Evolutionary conservation across 2,329 filamentous ascomycete genomes (phyloP).

Genomic region (Hypoxylon sp.): DNA sequence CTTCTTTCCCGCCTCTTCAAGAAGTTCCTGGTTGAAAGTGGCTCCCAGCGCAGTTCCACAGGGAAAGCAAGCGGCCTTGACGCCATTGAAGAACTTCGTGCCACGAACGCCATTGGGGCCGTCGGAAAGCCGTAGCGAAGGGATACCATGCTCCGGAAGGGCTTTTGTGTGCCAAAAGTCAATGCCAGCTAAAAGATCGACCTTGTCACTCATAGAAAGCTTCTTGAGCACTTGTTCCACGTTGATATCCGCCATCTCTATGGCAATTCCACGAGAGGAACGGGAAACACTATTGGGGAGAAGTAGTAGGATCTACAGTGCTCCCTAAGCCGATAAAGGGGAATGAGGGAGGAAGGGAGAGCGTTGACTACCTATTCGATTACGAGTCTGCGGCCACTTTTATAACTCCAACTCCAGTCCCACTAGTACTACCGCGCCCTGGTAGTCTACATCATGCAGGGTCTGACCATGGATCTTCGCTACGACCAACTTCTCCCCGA

Average conservation of each 20-base stretch:
- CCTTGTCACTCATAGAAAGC: constrained; percentile 65
- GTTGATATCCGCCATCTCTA: constrained; percentile 63
- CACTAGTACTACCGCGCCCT: constrained; percentile 28
- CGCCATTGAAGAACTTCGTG: constrained; percentile 75
- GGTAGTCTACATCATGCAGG: constrained; percentile 24
- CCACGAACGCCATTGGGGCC: constrained; percentile 78
- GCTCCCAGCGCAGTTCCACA: constrained; percentile 69
- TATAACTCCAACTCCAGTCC: constrained; percentile 27
- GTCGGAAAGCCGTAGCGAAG: constrained; percentile 74
- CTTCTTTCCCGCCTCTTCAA: constrained; percentile 63
- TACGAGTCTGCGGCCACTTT: constrained; percentile 21
- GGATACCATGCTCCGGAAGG: constrained; percentile 70
- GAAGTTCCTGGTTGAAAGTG: constrained; percentile 67
- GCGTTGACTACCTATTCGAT: constrained; percentile 4
- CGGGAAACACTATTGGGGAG: background rate
- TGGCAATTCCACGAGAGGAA: background rate
- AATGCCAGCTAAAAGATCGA: constrained; percentile 66
- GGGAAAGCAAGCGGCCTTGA: constrained; percentile 70
- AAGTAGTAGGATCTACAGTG: background rate
- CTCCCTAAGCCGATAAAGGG: background rate
- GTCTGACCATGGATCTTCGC: constrained; percentile 11
- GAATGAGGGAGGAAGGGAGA: background rate
- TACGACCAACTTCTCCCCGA: constrained; percentile 2
- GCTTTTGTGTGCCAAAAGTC: constrained; percentile 78
- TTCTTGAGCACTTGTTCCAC: constrained; percentile 67